phyloP scores from a whole-genome alignment of 2,329 filamentous ascomycete genomes.

The Aureobasidium sp. region DNA sequence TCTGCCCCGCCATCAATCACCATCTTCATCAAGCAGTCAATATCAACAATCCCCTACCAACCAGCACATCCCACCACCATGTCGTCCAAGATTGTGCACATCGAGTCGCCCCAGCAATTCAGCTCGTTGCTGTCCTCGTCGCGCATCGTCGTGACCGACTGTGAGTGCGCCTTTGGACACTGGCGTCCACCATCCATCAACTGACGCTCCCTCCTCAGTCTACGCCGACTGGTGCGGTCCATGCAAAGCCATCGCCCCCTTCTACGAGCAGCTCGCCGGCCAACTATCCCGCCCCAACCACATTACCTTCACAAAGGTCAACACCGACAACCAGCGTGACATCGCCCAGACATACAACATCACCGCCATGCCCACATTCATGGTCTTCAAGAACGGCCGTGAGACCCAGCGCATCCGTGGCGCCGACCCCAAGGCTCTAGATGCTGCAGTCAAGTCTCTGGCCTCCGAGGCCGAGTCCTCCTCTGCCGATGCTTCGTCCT shows the following conservation, averaged over 20 bases:
- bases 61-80: constrained; percentile 25
- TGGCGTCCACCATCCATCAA: constrained; percentile 4
- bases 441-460: constrained; percentile 64
- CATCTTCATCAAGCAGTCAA: not conserved
- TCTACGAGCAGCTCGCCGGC: constrained; percentile 70
- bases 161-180: constrained; percentile 49
- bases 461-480: constrained; percentile 34
- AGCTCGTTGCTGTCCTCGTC: constrained; percentile 61
- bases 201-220: constrained; percentile 49
- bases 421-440: constrained; percentile 64
- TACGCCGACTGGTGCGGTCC: constrained; percentile 81
- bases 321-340: constrained; percentile 69
- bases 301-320: constrained; percentile 81
- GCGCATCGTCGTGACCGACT: constrained; percentile 78
- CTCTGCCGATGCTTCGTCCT: constrained; percentile 31
- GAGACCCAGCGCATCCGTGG: constrained; percentile 44
- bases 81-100: constrained; percentile 37
- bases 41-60: not conserved
- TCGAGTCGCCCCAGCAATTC: constrained; percentile 52
- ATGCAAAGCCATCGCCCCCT: constrained; percentile 74
- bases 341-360: constrained; percentile 68
- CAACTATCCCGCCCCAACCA: constrained; percentile 63
- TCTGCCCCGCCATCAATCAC: constrained; percentile 10
- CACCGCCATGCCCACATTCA: constrained; percentile 80
- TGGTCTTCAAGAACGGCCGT: constrained; percentile 51